Percentiles rank a stretch among this genome's conserved stretches.
Conservation (phyloP, 306 rosid genomes). For the Heteromeles arbutifolia region DNA sequence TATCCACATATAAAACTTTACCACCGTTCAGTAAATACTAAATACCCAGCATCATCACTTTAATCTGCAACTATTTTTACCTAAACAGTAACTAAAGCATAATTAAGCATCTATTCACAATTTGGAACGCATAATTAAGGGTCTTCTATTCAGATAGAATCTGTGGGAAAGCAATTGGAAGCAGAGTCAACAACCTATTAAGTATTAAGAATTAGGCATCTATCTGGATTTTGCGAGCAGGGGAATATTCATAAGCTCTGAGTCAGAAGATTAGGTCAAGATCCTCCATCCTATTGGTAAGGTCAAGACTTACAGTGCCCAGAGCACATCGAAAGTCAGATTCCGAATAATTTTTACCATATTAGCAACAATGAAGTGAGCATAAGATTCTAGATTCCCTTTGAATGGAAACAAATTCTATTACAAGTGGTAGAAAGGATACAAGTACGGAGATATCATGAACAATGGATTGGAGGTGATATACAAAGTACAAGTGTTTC, state of each 20-base stretch:
- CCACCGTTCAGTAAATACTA: neutral
- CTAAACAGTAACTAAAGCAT: neutral
- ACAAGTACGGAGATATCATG: constrained; percentile 23
- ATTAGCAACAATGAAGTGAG: neutral
- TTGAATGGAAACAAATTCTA: constrained; percentile 9
- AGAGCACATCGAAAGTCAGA: neutral
- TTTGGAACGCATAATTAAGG: neutral
- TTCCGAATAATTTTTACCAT: neutral
- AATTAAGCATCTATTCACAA: neutral
- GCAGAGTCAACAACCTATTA: neutral
- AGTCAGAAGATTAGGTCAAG: neutral
- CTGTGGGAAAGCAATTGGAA: neutral
- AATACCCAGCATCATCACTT: neutral
- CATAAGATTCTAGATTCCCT: neutral
- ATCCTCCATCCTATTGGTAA: neutral
- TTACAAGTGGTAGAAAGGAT: constrained; percentile 20
- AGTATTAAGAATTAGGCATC: neutral
- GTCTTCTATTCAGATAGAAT: neutral
- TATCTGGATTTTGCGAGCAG: neutral
- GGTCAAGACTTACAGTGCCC: neutral
- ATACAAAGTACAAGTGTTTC: constrained; percentile 28
- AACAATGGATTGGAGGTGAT: constrained; percentile 27
- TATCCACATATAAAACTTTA: neutral
- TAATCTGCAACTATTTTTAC: neutral
- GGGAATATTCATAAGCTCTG: neutral